A percentile compares a stretch with the other conserved stretches of the same genome.
phyloP scores from a whole-genome alignment of 495 filamentous ascomycete genomes.

The Penicillium chermesinum region DNA sequence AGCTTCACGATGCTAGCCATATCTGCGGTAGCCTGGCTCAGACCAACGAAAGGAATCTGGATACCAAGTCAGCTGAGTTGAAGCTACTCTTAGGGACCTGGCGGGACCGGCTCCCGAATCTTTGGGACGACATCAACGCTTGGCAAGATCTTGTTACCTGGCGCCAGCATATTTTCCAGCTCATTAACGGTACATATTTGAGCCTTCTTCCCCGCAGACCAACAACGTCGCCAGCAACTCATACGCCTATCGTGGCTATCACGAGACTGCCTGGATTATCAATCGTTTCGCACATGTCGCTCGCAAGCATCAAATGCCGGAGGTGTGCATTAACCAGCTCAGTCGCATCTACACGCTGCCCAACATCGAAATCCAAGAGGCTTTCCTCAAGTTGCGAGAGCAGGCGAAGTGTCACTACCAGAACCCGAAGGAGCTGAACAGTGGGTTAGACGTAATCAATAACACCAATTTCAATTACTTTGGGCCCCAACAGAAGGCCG shows the following conservation, averaged over 20 bases:
- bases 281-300: constrained; percentile 98
- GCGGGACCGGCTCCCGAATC: constrained; percentile 92
- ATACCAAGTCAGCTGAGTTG: constrained; percentile 89
- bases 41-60: constrained; percentile 80
- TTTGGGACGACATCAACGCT: constrained; percentile 98
- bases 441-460: constrained; percentile 95
- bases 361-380: constrained; percentile 99
- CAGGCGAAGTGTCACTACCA: constrained; percentile 99
- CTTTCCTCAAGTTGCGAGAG: constrained; percentile 93
- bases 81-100: constrained; percentile 92
- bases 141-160: constrained; percentile 99
- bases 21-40: constrained; percentile 83
- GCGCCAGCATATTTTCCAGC: constrained; percentile 96
- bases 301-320: constrained; percentile 91
- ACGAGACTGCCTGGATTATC: constrained; percentile 99
- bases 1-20: constrained; percentile 94
- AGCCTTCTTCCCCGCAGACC: constrained; percentile 74
- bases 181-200: constrained; percentile 93
- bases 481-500: constrained; percentile 89
- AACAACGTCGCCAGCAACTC: constrained; percentile 78
- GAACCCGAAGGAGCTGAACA: constrained; percentile 83
- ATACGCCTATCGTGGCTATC: constrained; percentile 93
- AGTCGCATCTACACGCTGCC: constrained; percentile 97
- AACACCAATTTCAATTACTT: constrained; percentile 99
- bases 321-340: constrained; percentile 94